Evolutionary conservation across 495 filamentous ascomycete species (phyloP), one percentile per base, ranked within the genome.

Genomic region (Tetracladium setigerum): DNA sequence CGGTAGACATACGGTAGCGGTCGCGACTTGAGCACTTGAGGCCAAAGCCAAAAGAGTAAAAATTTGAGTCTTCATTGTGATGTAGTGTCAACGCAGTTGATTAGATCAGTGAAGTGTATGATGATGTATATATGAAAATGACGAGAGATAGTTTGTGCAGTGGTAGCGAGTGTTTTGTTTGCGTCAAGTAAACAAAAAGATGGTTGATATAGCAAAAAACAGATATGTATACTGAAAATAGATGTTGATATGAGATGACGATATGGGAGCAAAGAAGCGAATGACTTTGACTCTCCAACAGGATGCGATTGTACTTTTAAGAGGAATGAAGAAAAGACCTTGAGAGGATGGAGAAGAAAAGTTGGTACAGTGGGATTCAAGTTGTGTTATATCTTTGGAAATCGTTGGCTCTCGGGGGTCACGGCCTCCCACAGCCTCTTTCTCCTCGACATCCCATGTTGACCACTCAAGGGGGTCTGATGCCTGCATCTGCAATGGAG

Each of bases 251-350:
- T 35, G 19, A 44, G 11, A 44, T 41, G 51, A 62, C 61, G 64
- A 47, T 53, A 48, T 50, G 60, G 67, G 67, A 64, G 60, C 62
- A 73, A 76, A 69, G 58, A 72, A 79, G 71, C 68, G 74, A 79
- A 74, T 76, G 72, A 64, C 71, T 67, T 71, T 72, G 65, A 62
- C 65, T 67, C 67, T 66, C 61, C 48, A 50, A 56, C 55, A 59
- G 54, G 48, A 55, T 58, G 54, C 42, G 44, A 43, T 40, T 46
- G 52, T 36, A 58, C 55, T 54, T 56, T 60, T 42, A 57, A 47
- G 68, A 63, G 56, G 52, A 41, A 46, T 58, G 32, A 59, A 50
- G 57, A 60, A 52, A 62, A 60, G 61, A 58, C 38, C 31, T 56
- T 45, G 45, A 45, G 35, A 50, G 49, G 53, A 53, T 64, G 50